A percentile compares a stretch with the other conserved stretches of the same genome.
Evolutionary conservation across 345 rosid genomes (phyloP).

Genomic region (Sonneratia caseolaris): DNA sequence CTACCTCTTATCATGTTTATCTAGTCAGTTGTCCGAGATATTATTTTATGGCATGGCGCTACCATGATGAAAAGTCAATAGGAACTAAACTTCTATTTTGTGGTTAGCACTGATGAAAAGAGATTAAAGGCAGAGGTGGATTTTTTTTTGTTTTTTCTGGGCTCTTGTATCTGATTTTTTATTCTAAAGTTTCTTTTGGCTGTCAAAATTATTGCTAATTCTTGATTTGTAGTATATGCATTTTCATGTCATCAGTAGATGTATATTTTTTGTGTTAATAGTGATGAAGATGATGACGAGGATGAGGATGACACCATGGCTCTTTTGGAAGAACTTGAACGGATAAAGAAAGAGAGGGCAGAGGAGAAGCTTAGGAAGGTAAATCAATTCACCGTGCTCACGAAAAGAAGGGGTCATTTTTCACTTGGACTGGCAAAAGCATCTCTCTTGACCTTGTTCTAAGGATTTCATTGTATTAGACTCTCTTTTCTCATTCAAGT

Average conservation of each 20-base stretch:
- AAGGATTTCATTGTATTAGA: background rate
- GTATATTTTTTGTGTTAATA: background rate
- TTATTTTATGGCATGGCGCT: too few species aligned
- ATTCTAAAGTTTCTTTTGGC: too few species aligned
- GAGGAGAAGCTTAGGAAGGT: constrained; percentile 84
- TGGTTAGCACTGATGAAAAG: too few species aligned
- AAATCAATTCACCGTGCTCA: background rate
- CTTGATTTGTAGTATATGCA: background rate
- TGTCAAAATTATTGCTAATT: too few species aligned
- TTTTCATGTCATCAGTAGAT: background rate
- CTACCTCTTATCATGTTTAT: too few species aligned
- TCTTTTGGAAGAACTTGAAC: constrained; percentile 92
- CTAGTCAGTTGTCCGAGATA: too few species aligned
- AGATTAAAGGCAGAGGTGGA: too few species aligned
- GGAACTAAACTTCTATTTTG: too few species aligned
- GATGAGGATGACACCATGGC: constrained; percentile 81
- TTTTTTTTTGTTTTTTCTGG: too few species aligned
- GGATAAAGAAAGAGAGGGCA: constrained; percentile 85
- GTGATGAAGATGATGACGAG: constrained; percentile 9
- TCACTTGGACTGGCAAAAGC: background rate
- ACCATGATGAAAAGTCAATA: too few species aligned
- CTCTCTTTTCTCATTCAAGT: background rate
- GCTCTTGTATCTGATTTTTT: too few species aligned
- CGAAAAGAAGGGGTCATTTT: too few species aligned
- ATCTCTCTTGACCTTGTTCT: background rate